phyloP scores from a whole-genome alignment of 495 filamentous ascomycete species.

The Xylaria intraflava region DNA sequence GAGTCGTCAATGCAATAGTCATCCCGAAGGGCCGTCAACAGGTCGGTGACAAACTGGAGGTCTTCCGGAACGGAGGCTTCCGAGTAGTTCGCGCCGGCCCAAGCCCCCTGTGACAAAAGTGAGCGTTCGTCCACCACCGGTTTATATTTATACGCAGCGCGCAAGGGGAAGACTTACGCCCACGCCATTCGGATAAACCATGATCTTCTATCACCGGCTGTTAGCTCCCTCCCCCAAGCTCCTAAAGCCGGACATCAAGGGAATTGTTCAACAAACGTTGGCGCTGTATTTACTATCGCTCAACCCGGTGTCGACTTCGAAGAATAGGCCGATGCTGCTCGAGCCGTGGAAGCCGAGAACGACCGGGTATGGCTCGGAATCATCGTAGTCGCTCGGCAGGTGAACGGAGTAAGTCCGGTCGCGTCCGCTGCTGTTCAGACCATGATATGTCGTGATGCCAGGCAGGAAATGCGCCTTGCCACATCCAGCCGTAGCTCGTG shows the following conservation, averaged over 20 bases:
- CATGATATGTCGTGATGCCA: conserved; percentile 16
- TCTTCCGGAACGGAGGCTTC: conserved; percentile 34
- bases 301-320: conserved; percentile 26
- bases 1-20: conserved; percentile 46
- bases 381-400: conserved; percentile 19
- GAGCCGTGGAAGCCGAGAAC: conserved; percentile 28
- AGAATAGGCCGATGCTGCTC: conserved; percentile 26
- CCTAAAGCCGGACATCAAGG: neutral
- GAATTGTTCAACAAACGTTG: conserved; percentile 9
- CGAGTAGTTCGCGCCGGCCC: conserved; percentile 29
- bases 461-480: conserved; percentile 18
- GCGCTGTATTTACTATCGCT: conserved; percentile 21
- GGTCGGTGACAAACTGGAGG: conserved; percentile 41
- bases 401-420: conserved; percentile 24
- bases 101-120: conserved; percentile 19
- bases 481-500: conserved; percentile 17
- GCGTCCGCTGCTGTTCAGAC: conserved; percentile 21
- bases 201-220: conserved; percentile 19
- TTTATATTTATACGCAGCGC: neutral
- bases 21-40: conserved; percentile 37
- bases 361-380: conserved; percentile 19
- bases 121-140: neutral
- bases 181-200: conserved; percentile 28
- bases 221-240: neutral
- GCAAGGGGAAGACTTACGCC: conserved; percentile 12